A percentile compares a stretch with the other conserved stretches of the same genome.
Conservation (phyloP, 129 eudicot species). For the Kitagawia praeruptora region DNA sequence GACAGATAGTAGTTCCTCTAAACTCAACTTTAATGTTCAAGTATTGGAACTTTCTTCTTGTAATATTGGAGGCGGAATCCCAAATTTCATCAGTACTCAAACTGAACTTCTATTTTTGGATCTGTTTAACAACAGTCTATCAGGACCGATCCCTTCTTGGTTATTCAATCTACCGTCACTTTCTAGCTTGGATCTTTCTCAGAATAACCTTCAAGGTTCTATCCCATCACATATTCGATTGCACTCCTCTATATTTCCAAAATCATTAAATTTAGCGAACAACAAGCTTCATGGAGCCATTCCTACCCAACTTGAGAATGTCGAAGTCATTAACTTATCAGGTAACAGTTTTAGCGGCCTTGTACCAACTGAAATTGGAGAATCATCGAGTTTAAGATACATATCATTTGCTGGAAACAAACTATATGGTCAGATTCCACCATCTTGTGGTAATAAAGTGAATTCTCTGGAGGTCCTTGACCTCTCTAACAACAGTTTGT, state of each 20-base stretch:
- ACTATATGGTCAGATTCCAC: conserved; percentile 7
- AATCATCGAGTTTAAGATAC: background rate
- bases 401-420: conserved; percentile 12
- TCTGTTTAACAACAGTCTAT: conserved; percentile 2
- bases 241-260: background rate
- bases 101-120: conserved; percentile 1
- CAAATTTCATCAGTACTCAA: background rate
- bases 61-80: conserved; percentile 10
- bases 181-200: conserved; percentile 10
- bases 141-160: conserved; percentile 14
- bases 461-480: conserved; percentile 11
- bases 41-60: conserved; percentile 9
- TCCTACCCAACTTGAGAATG: conserved; percentile 5
- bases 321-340: conserved; percentile 10
- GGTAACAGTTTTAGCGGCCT: conserved; percentile 3
- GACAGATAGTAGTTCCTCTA: background rate
- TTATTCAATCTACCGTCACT: conserved; percentile 10
- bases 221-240: conserved; percentile 6
- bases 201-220: conserved; percentile 10
- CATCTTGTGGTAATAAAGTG: background rate
- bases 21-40: background rate
- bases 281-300: conserved; percentile 15
- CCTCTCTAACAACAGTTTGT: conserved; percentile 12
- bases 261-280: background rate
- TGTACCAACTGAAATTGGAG: background rate